phyloP scores from a whole-genome alignment of 371 early-diverging fungal species.

The Mucor sp. region DNA sequence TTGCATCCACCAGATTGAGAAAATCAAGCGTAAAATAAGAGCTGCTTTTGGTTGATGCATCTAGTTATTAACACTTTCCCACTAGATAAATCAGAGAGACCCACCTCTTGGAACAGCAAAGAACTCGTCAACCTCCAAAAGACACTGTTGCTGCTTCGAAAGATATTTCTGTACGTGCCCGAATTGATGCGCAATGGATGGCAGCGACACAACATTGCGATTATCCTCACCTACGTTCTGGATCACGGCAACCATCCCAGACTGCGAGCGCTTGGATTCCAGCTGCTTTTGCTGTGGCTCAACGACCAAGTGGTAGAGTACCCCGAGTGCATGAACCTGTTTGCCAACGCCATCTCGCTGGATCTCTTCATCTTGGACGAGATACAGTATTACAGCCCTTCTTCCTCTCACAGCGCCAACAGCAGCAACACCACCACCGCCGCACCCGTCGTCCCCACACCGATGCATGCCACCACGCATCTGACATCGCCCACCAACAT shows the following conservation, averaged over 20 bases:
- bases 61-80: too few relatives aligned
- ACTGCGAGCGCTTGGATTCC: conserved; percentile 74
- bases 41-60: too few relatives aligned
- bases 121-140: conserved; percentile 69
- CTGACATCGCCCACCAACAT: conserved; percentile 19
- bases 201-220: conserved; percentile 66
- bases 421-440: neutral
- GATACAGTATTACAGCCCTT: conserved; percentile 32
- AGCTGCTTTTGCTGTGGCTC: conserved; percentile 73
- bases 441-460: neutral
- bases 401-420: conserved; percentile 13
- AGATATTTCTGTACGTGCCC: conserved; percentile 68
- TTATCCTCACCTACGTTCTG: conserved; percentile 52
- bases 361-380: conserved; percentile 70
- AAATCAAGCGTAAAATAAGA: conserved; percentile 67
- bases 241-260: conserved; percentile 71
- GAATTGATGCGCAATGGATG: conserved; percentile 75
- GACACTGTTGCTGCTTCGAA: conserved; percentile 63
- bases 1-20: conserved; percentile 72
- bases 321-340: conserved; percentile 64
- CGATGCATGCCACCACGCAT: conserved; percentile 21
- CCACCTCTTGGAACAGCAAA: conserved; percentile 60
- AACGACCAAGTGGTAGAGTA: conserved; percentile 67
- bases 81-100: conserved; percentile 50
- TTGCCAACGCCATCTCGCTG: conserved; percentile 65